Evolutionary conservation across 176 grass and related monocot species (phyloP), one percentile per base, ranked within the genome.

Genomic region (Triticum urartu): DNA sequence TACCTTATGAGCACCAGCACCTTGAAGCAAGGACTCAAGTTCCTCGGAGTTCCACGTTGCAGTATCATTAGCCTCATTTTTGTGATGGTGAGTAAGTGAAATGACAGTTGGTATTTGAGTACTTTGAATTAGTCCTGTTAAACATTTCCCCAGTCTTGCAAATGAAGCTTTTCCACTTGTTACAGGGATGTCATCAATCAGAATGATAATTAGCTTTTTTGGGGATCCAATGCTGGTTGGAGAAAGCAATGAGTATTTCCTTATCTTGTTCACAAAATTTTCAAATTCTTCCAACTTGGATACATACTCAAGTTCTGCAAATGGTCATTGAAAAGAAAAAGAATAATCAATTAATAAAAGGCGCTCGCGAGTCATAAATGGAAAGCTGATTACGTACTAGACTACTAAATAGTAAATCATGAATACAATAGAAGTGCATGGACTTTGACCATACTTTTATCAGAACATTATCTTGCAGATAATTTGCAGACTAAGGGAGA

Each of bases 251-350:
- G 96, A 79, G 81, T 95, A 95, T 79, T 95, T 98, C 77, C 93
- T 86, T 91, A 89, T 95, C 89, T 79, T 98, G 79, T 98, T 92
- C 3, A 92, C 81, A 79, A 94, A 98, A 79, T 77, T 94, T 82
- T 92, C 93, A 79, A 98, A 95, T 85, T 98, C 96, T 85, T 98
- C 93, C 91, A 98, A 89, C 88, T 98, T 98, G 59, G 96, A 98
- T 70, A 91, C 72, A 86, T 98, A 98, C 25, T 63, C 81, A 72
- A 98, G 78, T 72, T 90, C 96, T 98, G 78, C 78, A 86, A 86
- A 75, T 24, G 70, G 75, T 43, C 59, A 80, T 66, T 54, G 34
- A 82, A 91, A 66, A 66, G 42, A 83, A 20, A 78, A 62, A 14
- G 43, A 72, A 54, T 54, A 18, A 54, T 54, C 50, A 34, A 88